Evolutionary conservation across 2,329 filamentous ascomycete species (phyloP).

Genomic region (Corniculantispora saksenae): DNA sequence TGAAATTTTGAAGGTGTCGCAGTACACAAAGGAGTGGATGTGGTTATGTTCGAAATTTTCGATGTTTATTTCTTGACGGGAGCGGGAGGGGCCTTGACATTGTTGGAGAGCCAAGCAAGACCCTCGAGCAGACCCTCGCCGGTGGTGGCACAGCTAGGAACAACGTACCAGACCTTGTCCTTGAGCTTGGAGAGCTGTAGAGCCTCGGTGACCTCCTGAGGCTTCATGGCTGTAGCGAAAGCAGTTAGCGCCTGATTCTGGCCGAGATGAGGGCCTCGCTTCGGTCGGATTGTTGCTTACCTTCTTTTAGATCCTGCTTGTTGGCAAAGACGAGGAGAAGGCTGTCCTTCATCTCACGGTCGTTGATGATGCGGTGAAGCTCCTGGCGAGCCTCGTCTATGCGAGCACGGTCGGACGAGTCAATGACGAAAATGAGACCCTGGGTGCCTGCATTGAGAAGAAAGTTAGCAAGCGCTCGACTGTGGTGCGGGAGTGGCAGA

Average conservation of each 20-base stretch:
- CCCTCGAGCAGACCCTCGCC: conserved; percentile 81
- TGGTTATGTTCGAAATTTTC: not conserved
- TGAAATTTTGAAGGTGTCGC: not conserved
- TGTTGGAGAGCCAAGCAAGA: conserved; percentile 80
- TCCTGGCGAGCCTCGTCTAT: conserved; percentile 93
- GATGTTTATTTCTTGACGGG: conserved; percentile 54
- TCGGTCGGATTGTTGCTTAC: conserved; percentile 45
- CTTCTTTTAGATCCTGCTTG: conserved; percentile 91
- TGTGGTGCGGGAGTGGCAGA: not conserved
- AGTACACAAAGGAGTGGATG: not conserved
- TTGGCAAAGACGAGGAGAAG: conserved; percentile 95
- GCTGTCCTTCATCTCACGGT: conserved; percentile 96
- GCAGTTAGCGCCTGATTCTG: conserved; percentile 1
- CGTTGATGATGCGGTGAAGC: conserved; percentile 95
- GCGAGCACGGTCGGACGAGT: conserved; percentile 87
- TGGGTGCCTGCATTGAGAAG: conserved; percentile 69
- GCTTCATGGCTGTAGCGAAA: conserved; percentile 70
- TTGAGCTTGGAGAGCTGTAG: conserved; percentile 76
- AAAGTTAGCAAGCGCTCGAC: conserved; percentile 13
- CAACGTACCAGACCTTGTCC: conserved; percentile 83
- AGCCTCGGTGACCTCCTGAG: conserved; percentile 75
- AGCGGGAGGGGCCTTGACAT: conserved; percentile 67
- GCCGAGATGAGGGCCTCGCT: not conserved
- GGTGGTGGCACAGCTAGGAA: conserved; percentile 78
- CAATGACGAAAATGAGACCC: conserved; percentile 97